Base-by-base conservation (phyloP, 2,329 filamentous ascomycete species). In the Neofusicoccum laricinum region DNA sequence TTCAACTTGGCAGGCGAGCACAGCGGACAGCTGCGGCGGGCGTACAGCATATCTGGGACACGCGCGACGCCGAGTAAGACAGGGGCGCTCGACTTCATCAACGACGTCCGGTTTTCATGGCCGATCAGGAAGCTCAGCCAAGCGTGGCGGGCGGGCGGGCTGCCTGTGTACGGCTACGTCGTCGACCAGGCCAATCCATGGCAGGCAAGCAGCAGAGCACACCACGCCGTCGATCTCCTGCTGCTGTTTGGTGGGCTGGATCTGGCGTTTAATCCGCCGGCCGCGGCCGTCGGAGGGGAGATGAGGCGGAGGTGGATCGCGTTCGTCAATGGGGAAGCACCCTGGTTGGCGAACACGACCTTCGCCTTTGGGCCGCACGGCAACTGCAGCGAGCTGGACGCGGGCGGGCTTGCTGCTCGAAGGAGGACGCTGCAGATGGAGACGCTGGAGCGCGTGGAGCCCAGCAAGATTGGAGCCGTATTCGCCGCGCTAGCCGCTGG, bases 181-280 rank as follows among this genome's bases (percentile, higher is more conserved):
- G 66, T 82, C 1, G 81, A 83, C 43, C 77, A 83, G 61, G 53
- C 72, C 0, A 83, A 83, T 40, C 81, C 81, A 4, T 82, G 78
- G 78, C 81, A 83, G 57, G 61, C 75, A 0, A 82, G 80, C 0
- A 79, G 76, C 8, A 73, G 81, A 0, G 72, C 80, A 2, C 81
- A 83, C 43, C 81, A 83, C 64, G 81, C 78, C 0, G 77, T 83
- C 2, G 81, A 83, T 66, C 69, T 83, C 3, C 64, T 82, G 1
- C 76, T 81, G 8, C 67, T 82, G 0, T 83, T 82, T 30, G 78
- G 74, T 0, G 76, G 76, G 0, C 67, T 80, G 3, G 77, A 80
- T 61, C 63, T 80, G 0, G 71, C 71, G 0, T 76, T 76, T 21
- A 74, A 75, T 1, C 71, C 70, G 0, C 68, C 71, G 1, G 79